Evolutionary conservation across 2,329 filamentous ascomycete genomes (phyloP).

Genomic region (Arachnomyces sp.): DNA sequence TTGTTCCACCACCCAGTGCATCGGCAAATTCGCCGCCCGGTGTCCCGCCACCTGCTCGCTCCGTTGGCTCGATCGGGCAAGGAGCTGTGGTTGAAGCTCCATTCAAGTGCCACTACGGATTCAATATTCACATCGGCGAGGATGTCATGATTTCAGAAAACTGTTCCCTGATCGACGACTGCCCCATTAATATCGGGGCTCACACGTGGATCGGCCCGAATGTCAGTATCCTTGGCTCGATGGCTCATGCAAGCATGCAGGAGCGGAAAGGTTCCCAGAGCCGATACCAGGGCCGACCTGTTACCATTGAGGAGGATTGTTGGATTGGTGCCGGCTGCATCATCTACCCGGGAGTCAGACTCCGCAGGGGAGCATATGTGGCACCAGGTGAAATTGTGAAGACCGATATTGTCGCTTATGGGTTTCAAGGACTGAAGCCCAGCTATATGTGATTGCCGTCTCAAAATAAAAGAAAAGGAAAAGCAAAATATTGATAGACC

Average conservation of each 20-base stretch:
- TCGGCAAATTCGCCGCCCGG: slow-evolving; percentile 41
- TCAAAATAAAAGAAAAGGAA: too few relatives aligned
- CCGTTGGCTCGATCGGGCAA: slow-evolving; percentile 57
- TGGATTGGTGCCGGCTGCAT: slow-evolving; percentile 56
- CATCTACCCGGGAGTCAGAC: slow-evolving; percentile 43
- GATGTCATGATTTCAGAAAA: slow-evolving; percentile 75
- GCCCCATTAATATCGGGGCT: slow-evolving; percentile 70
- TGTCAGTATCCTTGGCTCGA: slow-evolving; percentile 75
- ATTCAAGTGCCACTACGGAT: slow-evolving; percentile 90
- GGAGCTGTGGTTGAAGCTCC: slow-evolving; percentile 75
- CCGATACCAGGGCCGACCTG: slow-evolving; percentile 58
- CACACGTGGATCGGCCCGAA: slow-evolving; percentile 63
- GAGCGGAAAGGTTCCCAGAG: slow-evolving; percentile 65
- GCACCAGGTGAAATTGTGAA: slow-evolving; percentile 38
- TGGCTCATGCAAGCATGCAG: slow-evolving; percentile 63
- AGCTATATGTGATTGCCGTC: slow-evolving; percentile 18
- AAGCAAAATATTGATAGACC: too few relatives aligned
- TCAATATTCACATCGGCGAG: slow-evolving; percentile 82
- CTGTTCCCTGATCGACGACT: slow-evolving; percentile 82
- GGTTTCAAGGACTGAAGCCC: slow-evolving; percentile 34
- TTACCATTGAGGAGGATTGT: slow-evolving; percentile 67
- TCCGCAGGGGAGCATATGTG: slow-evolving; percentile 36
- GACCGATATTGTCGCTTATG: slow-evolving; percentile 34
- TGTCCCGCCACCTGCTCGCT: slow-evolving; percentile 43
- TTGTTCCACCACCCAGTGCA: slow-evolving; percentile 25